These are phyloP conservation scores for Stephanodiscus triporus DNA, from an alignment of 108 stramenopile species.

Conservation along the genomic window DNA sequence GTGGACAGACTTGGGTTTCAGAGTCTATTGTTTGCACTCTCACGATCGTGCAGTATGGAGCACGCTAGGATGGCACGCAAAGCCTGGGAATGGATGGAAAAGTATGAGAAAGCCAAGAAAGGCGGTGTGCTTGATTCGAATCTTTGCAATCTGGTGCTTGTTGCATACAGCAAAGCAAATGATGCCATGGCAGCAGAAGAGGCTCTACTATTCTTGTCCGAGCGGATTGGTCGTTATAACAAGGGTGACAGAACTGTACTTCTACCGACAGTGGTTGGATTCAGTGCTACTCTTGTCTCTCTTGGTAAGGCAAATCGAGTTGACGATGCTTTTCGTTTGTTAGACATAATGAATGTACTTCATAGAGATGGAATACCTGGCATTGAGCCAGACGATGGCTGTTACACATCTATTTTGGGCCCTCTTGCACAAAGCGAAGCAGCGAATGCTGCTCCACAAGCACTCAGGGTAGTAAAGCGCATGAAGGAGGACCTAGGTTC, in stretches of 20 bases:
- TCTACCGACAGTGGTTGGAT: constrained; percentile 42
- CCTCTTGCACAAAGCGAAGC: constrained; percentile 25
- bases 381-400: constrained; percentile 35
- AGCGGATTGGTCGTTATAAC: constrained; percentile 23
- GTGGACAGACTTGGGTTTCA: constrained; percentile 38
- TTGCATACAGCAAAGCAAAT: constrained; percentile 41
- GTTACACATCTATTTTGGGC: constrained; percentile 33
- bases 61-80: constrained; percentile 34
- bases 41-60: constrained; percentile 27
- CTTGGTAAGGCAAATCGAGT: constrained; percentile 27
- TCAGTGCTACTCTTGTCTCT: constrained; percentile 28
- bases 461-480: constrained; percentile 20
- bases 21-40: constrained; percentile 29
- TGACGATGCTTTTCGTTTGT: constrained; percentile 28
- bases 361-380: constrained; percentile 2
- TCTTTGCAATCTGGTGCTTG: constrained; percentile 40
- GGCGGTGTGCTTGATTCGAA: constrained; percentile 27
- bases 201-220: constrained; percentile 22
- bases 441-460: constrained; percentile 25
- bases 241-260: constrained; percentile 24
- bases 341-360: constrained; percentile 33
- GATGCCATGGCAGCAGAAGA: constrained; percentile 18
- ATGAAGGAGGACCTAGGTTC: constrained; percentile 26
- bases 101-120: neutral
- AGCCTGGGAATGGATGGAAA: constrained; percentile 49